These are phyloP conservation scores for Pichia sp. DNA, from an alignment of 1,139 yeast genomes.

Conservation along the genomic window DNA sequence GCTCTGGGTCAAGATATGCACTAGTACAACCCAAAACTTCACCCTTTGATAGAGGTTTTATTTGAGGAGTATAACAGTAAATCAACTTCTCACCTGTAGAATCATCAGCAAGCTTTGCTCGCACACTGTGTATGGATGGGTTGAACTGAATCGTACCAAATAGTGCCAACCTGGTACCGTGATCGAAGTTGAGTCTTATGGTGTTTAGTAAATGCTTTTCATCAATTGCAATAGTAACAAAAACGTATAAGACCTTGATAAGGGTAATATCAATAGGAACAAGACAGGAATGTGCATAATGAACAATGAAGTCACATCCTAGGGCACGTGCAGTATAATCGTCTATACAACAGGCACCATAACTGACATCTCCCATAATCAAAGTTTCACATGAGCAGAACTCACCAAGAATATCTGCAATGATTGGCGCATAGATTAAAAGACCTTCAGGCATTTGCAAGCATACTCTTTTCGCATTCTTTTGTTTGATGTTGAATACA, in stretches of 20 bases:
- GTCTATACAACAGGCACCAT: conserved; percentile 98
- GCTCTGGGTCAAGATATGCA: conserved; percentile 59
- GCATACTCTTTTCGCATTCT: conserved; percentile 72
- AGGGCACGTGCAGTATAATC: conserved; percentile 90
- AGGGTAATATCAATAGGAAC: conserved; percentile 91
- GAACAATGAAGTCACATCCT: conserved; percentile 91
- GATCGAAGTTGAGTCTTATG: conserved; percentile 57
- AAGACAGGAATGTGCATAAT: conserved; percentile 95
- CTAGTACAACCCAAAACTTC: conserved; percentile 97
- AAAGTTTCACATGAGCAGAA: conserved; percentile 82
- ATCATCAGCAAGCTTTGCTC: conserved; percentile 44
- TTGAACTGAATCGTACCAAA: conserved; percentile 97
- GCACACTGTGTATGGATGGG: conserved; percentile 81
- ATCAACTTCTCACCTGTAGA: conserved; percentile 43
- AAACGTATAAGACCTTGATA: conserved; percentile 88
- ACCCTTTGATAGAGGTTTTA: conserved; percentile 88
- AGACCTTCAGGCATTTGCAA: conserved; percentile 98
- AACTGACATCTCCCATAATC: conserved; percentile 98
- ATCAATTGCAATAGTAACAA: conserved; percentile 89
- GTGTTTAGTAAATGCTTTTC: conserved; percentile 77
- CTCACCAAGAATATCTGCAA: conserved; percentile 87
- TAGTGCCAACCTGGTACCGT: conserved; percentile 59
- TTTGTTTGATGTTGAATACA: conserved; percentile 81
- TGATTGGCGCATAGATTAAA: conserved; percentile 74
- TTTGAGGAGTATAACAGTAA: conserved; percentile 79